Base-by-base conservation (phyloP, 225 moss, liverwort and hornwort species). In the Polytrichum formosum region DNA sequence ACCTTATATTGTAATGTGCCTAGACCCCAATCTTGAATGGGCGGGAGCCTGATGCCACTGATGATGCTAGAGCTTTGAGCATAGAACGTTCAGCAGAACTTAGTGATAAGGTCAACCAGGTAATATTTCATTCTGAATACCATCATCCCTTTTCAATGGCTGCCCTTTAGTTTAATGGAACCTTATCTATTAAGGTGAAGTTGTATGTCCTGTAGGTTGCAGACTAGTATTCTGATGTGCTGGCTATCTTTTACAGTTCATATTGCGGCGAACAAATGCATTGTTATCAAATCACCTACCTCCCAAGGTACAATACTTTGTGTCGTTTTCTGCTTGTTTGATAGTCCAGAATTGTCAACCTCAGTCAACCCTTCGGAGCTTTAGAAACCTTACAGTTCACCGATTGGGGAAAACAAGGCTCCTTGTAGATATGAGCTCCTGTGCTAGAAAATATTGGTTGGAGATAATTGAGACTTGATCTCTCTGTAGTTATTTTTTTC, bases 101-200 rank as follows among this genome's bases (percentile, higher is more conserved):
- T 26, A 97, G 97, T 83, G 94, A 97, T 75, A 94, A 88, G 76
- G 97, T 97, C 59, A 97, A 97, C 70, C 97, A 97, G 96, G 96
- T 93, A 78, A 46, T 1, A 26, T 60, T 22, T 65, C 2, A 19
- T 56, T 25, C 61, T 4, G 6, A 25, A n/a, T 30, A 66, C 7
- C 18, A 28, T 26, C 54, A 55, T 60, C 74, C 26, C 31, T 0
- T 64, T 30, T 67, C 61, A 66, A 66, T 4, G 46, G 46, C 35
- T 53, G 18, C 17, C 35, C 9, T 35, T 8, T 2, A 35, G 35
- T 35, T 35, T 2, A 35, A 35, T 35, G 9, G 35, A 35, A 35
- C 2, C 35, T 67, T 28, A 22, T 67, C 10, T 17, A 19, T 67
- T 67, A 18, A 54, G 54, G 35, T 53, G 5, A 56, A 6, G 37